Evolutionary conservation across 2,329 filamentous ascomycete genomes (phyloP).

Genomic region (Cryphonectria naterciae): DNA sequence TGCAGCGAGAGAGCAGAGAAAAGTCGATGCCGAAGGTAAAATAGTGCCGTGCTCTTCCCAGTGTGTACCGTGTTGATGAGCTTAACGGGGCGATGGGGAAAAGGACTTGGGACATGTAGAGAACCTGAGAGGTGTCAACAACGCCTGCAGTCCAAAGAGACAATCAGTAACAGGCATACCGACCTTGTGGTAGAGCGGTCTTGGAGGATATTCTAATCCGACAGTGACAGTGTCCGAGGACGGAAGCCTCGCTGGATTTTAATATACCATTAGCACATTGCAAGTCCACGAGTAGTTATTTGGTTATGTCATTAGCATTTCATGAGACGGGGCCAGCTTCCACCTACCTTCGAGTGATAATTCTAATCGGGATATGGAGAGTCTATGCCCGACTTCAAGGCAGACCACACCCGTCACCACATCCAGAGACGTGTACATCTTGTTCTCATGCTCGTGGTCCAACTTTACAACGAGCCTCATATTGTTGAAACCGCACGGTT

Average conservation of each 20-base stretch:
- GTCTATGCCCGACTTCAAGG: not conserved
- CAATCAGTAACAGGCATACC: not conserved
- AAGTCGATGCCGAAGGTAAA: not conserved
- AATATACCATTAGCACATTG: not conserved
- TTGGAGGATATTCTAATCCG: not conserved
- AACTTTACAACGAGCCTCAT: conserved; percentile 1
- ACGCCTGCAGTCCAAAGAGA: not conserved
- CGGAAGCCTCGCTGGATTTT: not conserved
- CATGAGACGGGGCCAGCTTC: not conserved
- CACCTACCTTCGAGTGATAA: conserved; percentile 10
- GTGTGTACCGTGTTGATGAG: not conserved
- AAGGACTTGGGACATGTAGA: not conserved
- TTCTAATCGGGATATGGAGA: not conserved
- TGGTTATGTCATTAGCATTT: too few relatives aligned
- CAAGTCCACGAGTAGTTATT: not conserved
- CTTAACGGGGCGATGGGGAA: not conserved
- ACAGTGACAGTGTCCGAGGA: not conserved
- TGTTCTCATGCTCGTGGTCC: not conserved
- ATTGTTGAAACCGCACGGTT: not conserved
- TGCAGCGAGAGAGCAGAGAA: not conserved
- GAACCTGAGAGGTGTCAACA: not conserved
- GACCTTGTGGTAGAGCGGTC: not conserved
- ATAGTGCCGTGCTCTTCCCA: not conserved
- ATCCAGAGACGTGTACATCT: not conserved
- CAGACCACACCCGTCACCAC: conserved; percentile 8